These are phyloP conservation scores for Ganoderma lingzhi DNA, from an alignment of 1,284 basidiomycete species.

Conservation along the genomic window DNA sequence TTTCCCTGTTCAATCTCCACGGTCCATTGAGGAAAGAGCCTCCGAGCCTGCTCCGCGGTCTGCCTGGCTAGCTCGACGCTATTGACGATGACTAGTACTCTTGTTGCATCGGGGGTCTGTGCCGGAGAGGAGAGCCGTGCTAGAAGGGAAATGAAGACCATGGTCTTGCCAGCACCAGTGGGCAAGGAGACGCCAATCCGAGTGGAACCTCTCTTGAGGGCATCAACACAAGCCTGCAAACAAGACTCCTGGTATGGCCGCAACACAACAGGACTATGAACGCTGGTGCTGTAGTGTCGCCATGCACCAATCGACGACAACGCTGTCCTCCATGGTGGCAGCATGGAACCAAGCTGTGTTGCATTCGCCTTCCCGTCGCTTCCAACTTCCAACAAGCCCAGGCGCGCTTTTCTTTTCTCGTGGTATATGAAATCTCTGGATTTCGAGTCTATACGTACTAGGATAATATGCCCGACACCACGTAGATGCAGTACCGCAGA, in stretches of 20 bases:
- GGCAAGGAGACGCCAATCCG: slow-evolving; percentile 94
- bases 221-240: slow-evolving; percentile 79
- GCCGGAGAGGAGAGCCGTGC: slow-evolving; percentile 60
- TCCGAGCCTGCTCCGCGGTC: slow-evolving; percentile 77
- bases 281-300: slow-evolving; percentile 28
- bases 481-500: slow-evolving; percentile 35
- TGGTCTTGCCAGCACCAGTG: slow-evolving; percentile 94
- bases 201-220: slow-evolving; percentile 66
- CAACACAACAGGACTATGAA: slow-evolving; percentile 48
- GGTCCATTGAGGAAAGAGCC: slow-evolving; percentile 75
- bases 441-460: slow-evolving; percentile 33
- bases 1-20: slow-evolving; percentile 96
- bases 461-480: slow-evolving; percentile 34
- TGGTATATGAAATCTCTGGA: slow-evolving; percentile 35
- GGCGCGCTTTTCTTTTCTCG: slow-evolving; percentile 9
- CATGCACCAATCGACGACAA: slow-evolving; percentile 6
- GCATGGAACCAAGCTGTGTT: slow-evolving; percentile 33
- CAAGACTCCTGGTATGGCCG: slow-evolving; percentile 94
- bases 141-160: slow-evolving; percentile 87
- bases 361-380: neutral
- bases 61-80: slow-evolving; percentile 91
- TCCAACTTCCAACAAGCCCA: neutral
- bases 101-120: slow-evolving; percentile 53
- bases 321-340: slow-evolving; percentile 24
- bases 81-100: slow-evolving; percentile 87